Evolutionary conservation across 2,329 filamentous ascomycete genomes (phyloP).

Genomic region (Fusarium acutatum): DNA sequence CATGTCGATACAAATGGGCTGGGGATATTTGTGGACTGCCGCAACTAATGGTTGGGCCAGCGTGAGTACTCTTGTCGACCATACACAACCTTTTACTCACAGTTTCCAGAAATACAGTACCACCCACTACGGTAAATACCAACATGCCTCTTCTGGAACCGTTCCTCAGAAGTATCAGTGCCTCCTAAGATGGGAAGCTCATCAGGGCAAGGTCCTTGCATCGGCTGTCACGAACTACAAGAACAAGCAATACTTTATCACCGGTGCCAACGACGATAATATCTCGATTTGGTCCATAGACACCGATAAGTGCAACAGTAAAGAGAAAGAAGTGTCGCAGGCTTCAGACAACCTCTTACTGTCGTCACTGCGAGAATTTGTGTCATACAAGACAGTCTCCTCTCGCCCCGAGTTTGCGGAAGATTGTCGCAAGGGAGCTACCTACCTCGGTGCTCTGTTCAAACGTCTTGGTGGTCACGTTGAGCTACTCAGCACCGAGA

Average conservation of each 20-base stretch:
- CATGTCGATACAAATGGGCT: conserved; percentile 85
- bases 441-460: conserved; percentile 88
- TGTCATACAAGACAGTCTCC: conserved; percentile 91
- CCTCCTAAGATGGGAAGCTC: conserved; percentile 80
- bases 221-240: conserved; percentile 78
- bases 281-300: conserved; percentile 88
- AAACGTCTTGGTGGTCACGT: conserved; percentile 90
- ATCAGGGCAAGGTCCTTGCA: conserved; percentile 86
- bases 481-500: conserved; percentile 85
- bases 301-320: conserved; percentile 45
- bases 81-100: neutral
- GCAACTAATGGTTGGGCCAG: conserved; percentile 89
- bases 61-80: conserved; percentile 57
- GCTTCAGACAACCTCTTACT: conserved; percentile 64
- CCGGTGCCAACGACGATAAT: conserved; percentile 90
- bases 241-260: conserved; percentile 85
- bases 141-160: conserved; percentile 56
- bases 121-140: conserved; percentile 68
- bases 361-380: conserved; percentile 82
- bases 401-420: conserved; percentile 86
- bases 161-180: conserved; percentile 85
- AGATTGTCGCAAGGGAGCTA: conserved; percentile 92
- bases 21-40: conserved; percentile 85
- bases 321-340: conserved; percentile 51
- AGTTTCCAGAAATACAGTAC: conserved; percentile 69